Base-by-base conservation (phyloP, 129 eudicot genomes). In the Kitagawia praeruptora region DNA sequence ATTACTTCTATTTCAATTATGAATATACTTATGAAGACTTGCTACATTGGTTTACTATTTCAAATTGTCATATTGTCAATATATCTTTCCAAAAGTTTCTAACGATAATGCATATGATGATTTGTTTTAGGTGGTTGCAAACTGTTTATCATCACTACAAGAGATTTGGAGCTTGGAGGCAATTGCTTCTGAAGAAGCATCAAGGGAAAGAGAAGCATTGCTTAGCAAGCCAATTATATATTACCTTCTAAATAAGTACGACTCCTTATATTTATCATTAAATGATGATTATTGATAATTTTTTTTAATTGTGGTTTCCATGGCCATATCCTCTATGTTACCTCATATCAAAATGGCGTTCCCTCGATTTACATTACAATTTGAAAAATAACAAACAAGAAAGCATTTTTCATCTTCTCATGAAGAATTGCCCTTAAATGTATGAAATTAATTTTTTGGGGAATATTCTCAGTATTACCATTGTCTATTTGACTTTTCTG, bases 151-250 rank as follows among this genome's bases (percentile, higher is more conserved):
- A 77, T 88, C 96, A 71, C 81, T 95, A 42, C 98, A 95, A 87
- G 97, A 95, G 87, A 95, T 95, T 70, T 95, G 97, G 97, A 89
- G 91, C 71, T 80, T 86, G 81, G 98, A 92, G 85, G 97, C 97
- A 83, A 88, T 88, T 80, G 76, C 90, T 38, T 92, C 97, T 16
- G 94, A 95, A 81, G 98, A 92, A 85, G 98, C 97, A 40, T 81
- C 87, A 70, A 87, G 87, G 88, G 97, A 92, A 84, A 87, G 90
- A 87, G 98, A 95, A 80, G 84, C 78, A 9, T 85, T 95, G 81
- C 87, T 91, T 75, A 92, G 96, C 91, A 95, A 95, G 87, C 94
- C 97, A 49, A 46, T 86, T 81, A 85, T 95, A 81, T 92, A 90
- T 83, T 95, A 92, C 87, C 75, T 95, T 34, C 78, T 95, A 74